phyloP scores from a whole-genome alignment of 2,329 filamentous ascomycete genomes.

The Xylariaceae sp. region DNA sequence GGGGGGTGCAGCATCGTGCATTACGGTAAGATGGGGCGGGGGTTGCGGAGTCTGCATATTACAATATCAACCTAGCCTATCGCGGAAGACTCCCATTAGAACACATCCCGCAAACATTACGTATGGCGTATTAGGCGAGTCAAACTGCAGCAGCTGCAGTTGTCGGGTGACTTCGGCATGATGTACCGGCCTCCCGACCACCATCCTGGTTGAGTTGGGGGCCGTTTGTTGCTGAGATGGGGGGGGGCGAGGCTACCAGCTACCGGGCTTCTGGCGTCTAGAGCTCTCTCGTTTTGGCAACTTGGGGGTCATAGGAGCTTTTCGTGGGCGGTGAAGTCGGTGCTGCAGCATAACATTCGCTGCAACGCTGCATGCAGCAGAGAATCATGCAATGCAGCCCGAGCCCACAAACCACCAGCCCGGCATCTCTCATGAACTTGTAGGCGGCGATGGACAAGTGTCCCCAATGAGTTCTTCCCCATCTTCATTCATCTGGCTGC shows the following conservation, averaged over 20 bases:
- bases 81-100: not conserved
- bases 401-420: conserved; percentile 5
- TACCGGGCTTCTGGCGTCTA: conserved; percentile 10
- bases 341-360: conserved; percentile 11
- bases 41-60: conserved; percentile 4
- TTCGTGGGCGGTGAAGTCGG: not conserved
- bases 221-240: conserved; percentile 9
- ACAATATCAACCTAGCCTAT: not conserved
- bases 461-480: conserved; percentile 3
- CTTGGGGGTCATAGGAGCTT: not conserved
- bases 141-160: conserved; percentile 2
- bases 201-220: not conserved
- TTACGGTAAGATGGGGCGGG: conserved; percentile 1
- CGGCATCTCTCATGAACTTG: conserved; percentile 1
- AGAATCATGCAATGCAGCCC: conserved; percentile 19
- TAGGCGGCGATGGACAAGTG: not conserved
- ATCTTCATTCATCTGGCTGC: not conserved
- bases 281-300: not conserved
- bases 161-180: conserved; percentile 21
- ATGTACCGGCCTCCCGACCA: conserved; percentile 9
- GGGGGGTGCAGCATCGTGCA: conserved; percentile 6
- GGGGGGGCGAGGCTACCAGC: conserved; percentile 10
- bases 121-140: conserved; percentile 10
- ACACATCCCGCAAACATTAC: conserved; percentile 14
- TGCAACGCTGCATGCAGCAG: conserved; percentile 11